Conservation (phyloP, 73 alveolate genomes). For the Tetrahymena borealis region DNA sequence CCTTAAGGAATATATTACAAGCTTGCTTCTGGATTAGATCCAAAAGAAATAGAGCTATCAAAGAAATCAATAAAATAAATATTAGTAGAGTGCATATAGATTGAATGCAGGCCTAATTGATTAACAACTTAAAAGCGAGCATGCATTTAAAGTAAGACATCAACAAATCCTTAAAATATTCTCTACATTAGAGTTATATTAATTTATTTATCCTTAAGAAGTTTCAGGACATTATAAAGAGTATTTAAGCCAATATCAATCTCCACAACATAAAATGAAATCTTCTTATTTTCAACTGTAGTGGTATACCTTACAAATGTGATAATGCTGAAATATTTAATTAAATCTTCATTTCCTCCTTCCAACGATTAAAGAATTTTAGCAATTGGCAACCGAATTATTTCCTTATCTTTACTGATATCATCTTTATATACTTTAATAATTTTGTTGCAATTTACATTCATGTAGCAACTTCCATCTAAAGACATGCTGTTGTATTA, state of each 20-base stretch:
- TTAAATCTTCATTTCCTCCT: background rate
- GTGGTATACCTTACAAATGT: background rate
- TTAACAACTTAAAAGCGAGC: background rate
- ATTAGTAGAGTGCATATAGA: background rate
- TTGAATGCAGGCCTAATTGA: background rate
- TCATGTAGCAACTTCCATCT: background rate
- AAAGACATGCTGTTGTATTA: background rate
- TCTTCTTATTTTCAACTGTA: background rate
- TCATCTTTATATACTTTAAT: background rate
- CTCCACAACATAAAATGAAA: background rate
- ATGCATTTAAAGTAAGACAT: background rate
- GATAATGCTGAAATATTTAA: background rate
- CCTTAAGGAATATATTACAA: background rate
- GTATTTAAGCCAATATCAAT: background rate
- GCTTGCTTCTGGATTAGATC: background rate
- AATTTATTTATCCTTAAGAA: background rate
- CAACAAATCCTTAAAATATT: background rate
- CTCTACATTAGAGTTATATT: background rate
- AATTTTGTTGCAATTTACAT: background rate
- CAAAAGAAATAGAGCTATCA: background rate
- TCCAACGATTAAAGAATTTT: background rate
- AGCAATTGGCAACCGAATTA: background rate
- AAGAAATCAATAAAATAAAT: background rate
- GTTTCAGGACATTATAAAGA: background rate
- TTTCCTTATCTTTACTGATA: background rate